Base-by-base conservation (phyloP, 352 stramenopile species). In the Pythium sp. region DNA sequence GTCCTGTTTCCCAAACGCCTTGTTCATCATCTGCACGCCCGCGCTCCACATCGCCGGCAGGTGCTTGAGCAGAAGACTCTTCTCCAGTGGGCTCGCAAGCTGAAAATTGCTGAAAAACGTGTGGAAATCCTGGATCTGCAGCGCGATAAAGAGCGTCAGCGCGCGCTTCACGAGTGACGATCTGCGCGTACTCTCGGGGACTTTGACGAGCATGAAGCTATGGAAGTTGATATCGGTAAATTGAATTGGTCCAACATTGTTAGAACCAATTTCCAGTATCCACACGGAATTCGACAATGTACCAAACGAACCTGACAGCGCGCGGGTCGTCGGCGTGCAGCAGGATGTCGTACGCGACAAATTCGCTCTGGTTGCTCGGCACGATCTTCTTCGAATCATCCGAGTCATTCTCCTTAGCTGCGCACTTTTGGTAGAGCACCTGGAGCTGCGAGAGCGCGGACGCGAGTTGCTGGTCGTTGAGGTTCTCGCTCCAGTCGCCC, bases 381-480 rank as follows among this genome's bases (percentile, higher is more conserved):
- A 6, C 18, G 26, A n/a, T 20, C 49, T 56, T 30, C n/a, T 30
- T 28, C 9, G 43, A 18, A 3, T 56, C 51, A 2, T 78, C 32
- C 4, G 72, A 58, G 24, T 73, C 58, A 41, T 60, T 54, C 26
- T 53, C 26, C 18, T 46, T 14, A 22, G 7, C n/a, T 8, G 8
- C 46, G 55, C 30, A 22, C 36, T 65, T 68, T 5, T 57, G 59
- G 51, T 81, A 87, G 47, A 87, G 71, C 38, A 55, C 70, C 32
- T 84, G 77, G 2, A 93, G 70, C 58, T 89, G 74, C 0, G 77
- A 74, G 20, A 93, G 63, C 22, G 85, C 82, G 4, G 85, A 93
- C 34, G 69, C 71, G 30, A 93, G 72, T 64, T 93, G 85, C 53
- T 93, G 76, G 62, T 90, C 75, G 60, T 93, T 88, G 11, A 93